Evolutionary conservation across 129 eudicot genomes (phyloP).

Genomic region (Helichrysum umbraculigerum): DNA sequence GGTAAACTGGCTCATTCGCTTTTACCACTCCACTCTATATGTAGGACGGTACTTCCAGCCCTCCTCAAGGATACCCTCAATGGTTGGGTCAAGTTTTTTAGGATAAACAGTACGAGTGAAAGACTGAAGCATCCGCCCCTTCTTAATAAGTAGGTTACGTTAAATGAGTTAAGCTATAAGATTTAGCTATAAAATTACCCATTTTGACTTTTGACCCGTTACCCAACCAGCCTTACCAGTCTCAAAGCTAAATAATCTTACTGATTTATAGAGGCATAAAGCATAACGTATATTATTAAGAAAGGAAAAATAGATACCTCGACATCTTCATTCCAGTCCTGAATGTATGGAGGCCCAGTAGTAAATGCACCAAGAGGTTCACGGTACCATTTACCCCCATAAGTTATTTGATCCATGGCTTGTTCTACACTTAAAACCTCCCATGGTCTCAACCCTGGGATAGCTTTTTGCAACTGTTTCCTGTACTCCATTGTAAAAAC

Average conservation of each 20-base stretch:
- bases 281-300: background rate
- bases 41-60: too few species aligned
- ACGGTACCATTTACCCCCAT: conserved; percentile 78
- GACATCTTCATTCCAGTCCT: conserved; percentile 49
- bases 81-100: too few species aligned
- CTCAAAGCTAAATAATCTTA: background rate
- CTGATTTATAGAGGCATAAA: background rate
- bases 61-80: too few species aligned
- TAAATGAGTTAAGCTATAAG: too few species aligned
- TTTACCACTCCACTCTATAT: too few species aligned
- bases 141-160: too few species aligned
- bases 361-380: conserved; percentile 77
- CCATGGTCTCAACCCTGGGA: conserved; percentile 97
- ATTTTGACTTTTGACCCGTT: too few species aligned
- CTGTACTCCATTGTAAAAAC: conserved; percentile 37
- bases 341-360: conserved; percentile 79
- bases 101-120: too few species aligned
- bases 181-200: too few species aligned
- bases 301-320: conserved; percentile 36
- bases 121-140: too few species aligned
- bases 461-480: conserved; percentile 56
- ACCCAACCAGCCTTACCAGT: too few species aligned
- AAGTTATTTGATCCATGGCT: conserved; percentile 91
- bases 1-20: too few species aligned
- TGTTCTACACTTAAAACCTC: conserved; percentile 93